Base-by-base conservation (phyloP, 2,329 filamentous ascomycete genomes). In the Blastomyces emzantsi region DNA sequence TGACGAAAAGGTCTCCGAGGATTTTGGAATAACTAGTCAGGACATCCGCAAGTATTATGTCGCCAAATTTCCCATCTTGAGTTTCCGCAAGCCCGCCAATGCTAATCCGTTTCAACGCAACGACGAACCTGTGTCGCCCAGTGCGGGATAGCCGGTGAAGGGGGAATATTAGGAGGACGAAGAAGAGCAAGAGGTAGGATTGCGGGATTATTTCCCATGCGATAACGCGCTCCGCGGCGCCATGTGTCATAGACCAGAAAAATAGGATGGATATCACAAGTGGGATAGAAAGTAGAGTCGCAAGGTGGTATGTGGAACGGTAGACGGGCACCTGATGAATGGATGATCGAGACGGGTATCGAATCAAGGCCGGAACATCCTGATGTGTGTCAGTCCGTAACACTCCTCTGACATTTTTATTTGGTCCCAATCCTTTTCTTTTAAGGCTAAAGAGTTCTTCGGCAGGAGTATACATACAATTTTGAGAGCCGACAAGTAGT, bases 21-120 rank as follows among this genome's bases (percentile, higher is more conserved):
- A 97, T 89, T 75, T 95, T 96, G 66, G 93, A 88, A 75, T 97
- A 99, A 71, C 90, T 95, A 52, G 94, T 99, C 69, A 97, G 78
- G 63, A 92, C 93, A 82, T 99, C 94, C 43, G 94, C 92, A 22
- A 99, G 85, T 64, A 99, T 79, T 61, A 97, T 89, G 73, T 99
- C 94, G 63, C 91, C 93, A 71, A 97, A 97, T 73, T 96, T 96
- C 62, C 93, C 92, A 75, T 97, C 90, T 69, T 90, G 85, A 0
- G 90, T 81, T 75, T 93, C 88, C 17, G 94, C 93, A 30, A 99
- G 82, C 0, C 93, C 92, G 30, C 94, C 94, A 54, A 97, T 79
- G 69, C 85, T 85, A 65, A 97, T 86, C 63, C 94, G 88, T 65
- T 86, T 86, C 55, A 97, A 79, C 0, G 87, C 93, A 13, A 84